Base-by-base conservation (phyloP, 78 protist species). In the Dictyostelium capitatum region DNA sequence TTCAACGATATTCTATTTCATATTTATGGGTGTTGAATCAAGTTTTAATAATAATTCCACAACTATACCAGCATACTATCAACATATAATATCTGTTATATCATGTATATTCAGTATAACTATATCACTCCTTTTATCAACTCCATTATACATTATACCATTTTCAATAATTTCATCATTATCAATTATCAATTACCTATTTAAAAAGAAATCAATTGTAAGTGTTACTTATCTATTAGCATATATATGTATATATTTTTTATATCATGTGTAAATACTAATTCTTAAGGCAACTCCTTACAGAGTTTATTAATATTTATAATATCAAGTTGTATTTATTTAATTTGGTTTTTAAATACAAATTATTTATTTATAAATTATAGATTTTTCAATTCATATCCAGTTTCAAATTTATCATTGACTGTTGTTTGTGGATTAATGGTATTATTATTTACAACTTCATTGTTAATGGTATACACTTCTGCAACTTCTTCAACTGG, bases 141-240 rank as follows among this genome's bases (percentile, higher is more conserved):
- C 77, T 14, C 89, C 89, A 65, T 12, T 81, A 17, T 81, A 81
- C 14, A 57, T 81, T 47, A 64, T 47, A 25, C 74, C 77, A 62
- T 64, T 81, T 28, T 12, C 89, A 69, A 81, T 81, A 64, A 25
- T 46, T 3, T 8, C 89, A 2, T n/a, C 89, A 41, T 32, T 64
- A 19, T 59, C 89, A 15, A 14, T 81, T 17, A 64, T 70, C 19
- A 23, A 59, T 30, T 64, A 64, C 32, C 46, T 79, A 25, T 79
- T 79, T 64, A 62, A 79, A 23, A 28, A 30, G 25, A 54, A 10
- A 43, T 43, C 43, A 17, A 67, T 32, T 28, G 75, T 67, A 67
- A 67, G 48, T 51, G 3, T 14, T 51, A 51, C 1, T 51, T 51
- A 51, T 51, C n/a, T 14, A 14, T 51, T 14, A 51, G 15, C 3